Evolutionary conservation across 2,329 filamentous ascomycete genomes (phyloP), one percentile per base, ranked within the genome.

Genomic region (Shiraia bambusicola): DNA sequence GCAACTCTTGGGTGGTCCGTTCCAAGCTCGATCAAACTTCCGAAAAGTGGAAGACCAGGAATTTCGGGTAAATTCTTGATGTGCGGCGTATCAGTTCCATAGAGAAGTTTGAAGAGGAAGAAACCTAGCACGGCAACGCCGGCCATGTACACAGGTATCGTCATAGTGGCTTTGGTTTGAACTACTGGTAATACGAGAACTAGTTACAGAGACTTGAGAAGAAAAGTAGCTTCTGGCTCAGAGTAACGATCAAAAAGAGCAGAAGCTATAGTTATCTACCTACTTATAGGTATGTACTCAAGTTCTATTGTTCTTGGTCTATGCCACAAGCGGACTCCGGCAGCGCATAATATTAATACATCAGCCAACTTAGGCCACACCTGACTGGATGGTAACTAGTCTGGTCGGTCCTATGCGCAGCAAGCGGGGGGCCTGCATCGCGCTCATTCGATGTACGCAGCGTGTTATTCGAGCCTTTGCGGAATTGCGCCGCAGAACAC

Each of bases 51-150:
- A 0, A 72, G 60, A 10, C 73, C 73, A 5, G 72, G 72, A 6
- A 76, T 64, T 49, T 75, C 72, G 3, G 73, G 73, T 1, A 76
- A 49, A 17, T 66, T 67, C 46, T 76, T 75, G 58, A 76, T 76
- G 47, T 73, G 72, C 10, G 74, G 73, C 14, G 67, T 66, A 42
- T 76, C 73, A 4, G 74, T 76, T 6, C 62, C 63, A 45, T 74
- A 73, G 11, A 76, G 63, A 15, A 72, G 49, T 14, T 65, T 68
- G 42, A 72, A 60, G 6, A 68, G 42, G 32, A 72, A 63, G 50
- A 69, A 73, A 3, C 69, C 40, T 4, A 73, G 39, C 15, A 72
- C 63, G 6, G 72, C 55, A 29, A 71, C 56, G 38, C 70, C 69
- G 38, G 72, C 69, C 12, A 68, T 61, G 24, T 72, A 60, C 26